Base-by-base conservation (phyloP, 2,329 filamentous ascomycete genomes). In the Monosporascus sp. region DNA sequence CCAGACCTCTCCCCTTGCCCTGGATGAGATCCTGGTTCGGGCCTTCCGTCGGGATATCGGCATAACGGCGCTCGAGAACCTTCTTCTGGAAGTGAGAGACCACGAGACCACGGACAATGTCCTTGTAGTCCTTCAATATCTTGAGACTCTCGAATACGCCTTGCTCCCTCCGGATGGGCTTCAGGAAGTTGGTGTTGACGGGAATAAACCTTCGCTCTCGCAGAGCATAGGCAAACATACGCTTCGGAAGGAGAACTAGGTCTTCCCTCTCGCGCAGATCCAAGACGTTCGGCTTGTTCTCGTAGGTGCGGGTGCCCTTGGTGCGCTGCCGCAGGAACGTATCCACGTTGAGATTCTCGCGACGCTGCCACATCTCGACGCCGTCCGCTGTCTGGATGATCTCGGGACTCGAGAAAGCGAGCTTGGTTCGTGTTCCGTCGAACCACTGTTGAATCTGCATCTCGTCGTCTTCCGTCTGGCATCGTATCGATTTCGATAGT, bases 1-100 rank as follows among this genome's bases (percentile, higher is more conserved):
- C 68, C 0, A 78, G 60, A 5, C 76, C 75, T 1, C 69, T 66
- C 1, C 73, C 74, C 58, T 78, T 78, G 56, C 74, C 74, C 50
- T 70, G 68, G 46, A 78, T 73, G 7, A 78, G 55, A 58, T 78
- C 74, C 59, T 74, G 70, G 43, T 58, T 60, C 1, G 62, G 60
- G 0, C 63, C 60, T 35, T 63, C 63, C 1, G 56, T 59, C 17
- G 62, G 57, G 57, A 64, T 61, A 48, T 67, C 63, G 3, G 57
- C 59, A 45, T 62, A 67, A 49, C 60, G 62, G 9, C 70, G 66
- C 62, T 73, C 70, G 4, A 72, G 59, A 1, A 54, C 63, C 63
- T 73, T 74, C 50, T 67, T 67, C 58, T 71, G 69, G 63, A 75
- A 73, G 38, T 75, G 72, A 0, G 70, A 70, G 54, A 68, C 70